These are phyloP conservation scores for Botryotinia convoluta DNA, from an alignment of 2,329 filamentous ascomycete genomes.

Conservation along the genomic window DNA sequence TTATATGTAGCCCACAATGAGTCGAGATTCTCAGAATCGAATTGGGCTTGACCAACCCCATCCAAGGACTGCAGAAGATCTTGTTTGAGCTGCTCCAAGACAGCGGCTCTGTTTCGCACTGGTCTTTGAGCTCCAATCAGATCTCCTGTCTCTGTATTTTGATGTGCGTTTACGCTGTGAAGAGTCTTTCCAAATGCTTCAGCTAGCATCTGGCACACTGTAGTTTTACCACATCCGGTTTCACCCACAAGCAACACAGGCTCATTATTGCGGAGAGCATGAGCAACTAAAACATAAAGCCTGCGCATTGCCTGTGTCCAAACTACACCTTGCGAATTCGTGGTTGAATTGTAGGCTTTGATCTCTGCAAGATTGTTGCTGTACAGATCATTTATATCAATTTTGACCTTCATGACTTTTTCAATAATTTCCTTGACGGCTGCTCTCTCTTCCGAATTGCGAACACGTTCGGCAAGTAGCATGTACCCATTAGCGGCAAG, in stretches of 20 bases:
- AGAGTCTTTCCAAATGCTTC: conserved; percentile 74
- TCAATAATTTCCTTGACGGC: conserved; percentile 89
- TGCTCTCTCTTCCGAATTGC: conserved; percentile 80
- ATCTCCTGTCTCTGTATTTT: conserved; percentile 97
- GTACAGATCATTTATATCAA: conserved; percentile 75
- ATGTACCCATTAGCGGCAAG: conserved; percentile 93
- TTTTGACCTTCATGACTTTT: conserved; percentile 79
- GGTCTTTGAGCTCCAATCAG: conserved; percentile 94
- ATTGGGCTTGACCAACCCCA: conserved; percentile 46
- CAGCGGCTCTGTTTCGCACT: conserved; percentile 75
- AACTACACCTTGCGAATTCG: conserved; percentile 66
- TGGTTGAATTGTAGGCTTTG: conserved; percentile 45
- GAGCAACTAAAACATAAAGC: conserved; percentile 83
- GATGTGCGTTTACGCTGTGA: conserved; percentile 93
- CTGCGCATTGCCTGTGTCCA: conserved; percentile 96
- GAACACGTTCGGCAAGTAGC: conserved; percentile 89
- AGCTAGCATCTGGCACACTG: conserved; percentile 87
- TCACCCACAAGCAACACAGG: conserved; percentile 93
- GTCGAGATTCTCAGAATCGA: conserved; percentile 60
- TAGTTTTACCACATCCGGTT: conserved; percentile 97
- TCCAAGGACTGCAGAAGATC: conserved; percentile 54
- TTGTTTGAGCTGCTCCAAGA: conserved; percentile 63
- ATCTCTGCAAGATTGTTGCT: conserved; percentile 56
- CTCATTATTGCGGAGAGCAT: conserved; percentile 85
- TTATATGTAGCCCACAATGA: conserved; percentile 46